Base-by-base conservation (phyloP, 2,329 filamentous ascomycete species). In the Teratosphaeria zuluensis region DNA sequence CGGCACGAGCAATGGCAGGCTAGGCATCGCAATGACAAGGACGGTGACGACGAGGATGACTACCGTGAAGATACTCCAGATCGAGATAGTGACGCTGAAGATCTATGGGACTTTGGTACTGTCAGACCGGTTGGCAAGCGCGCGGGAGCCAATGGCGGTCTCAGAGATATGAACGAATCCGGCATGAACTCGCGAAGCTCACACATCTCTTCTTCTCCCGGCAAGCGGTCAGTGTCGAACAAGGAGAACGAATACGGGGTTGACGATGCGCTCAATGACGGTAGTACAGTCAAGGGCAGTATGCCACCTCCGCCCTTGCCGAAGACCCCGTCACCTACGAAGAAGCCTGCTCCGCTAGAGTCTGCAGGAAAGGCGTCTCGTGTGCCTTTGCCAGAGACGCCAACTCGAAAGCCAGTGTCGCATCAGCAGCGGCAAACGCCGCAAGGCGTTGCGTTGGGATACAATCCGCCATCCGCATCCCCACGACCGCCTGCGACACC, bases 81-180 rank as follows among this genome's bases (percentile, higher is more conserved):
- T 56, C 65, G 73, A 56, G 72, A 75, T n/a, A 74, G 78, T 1
- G 81, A 88, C 59, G 81, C 88, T 35, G 90, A 96, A 71, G 94
- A 97, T 72, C 84, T 97, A 70, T 99, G 94, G 94, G 94, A 99
- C 73, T 99, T 99, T 77, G 94, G 94, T 51, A 99, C 94, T 0
- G 90, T 99, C 56, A 83, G 92, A 58, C 86, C 95, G 5, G 85
- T 87, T n/a, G 83, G 82, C 33, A 58, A 65, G 53, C 64, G 69
- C 16, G 63, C 57, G 84, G 81, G 84, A 31, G 84, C 85, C 61
- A 52, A 31, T 48, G 70, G 83, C 53, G 86, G 86, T 2, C 77
- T 89, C 54, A 81, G 87, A 65, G 79, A 85, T 0, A 84, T 96
- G 85, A 91, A 89, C 64, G 89, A 92, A 61, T 87, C 88, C 33